Percentiles rank a stretch among this genome's conserved stretches.
Evolutionary conservation across 2,329 filamentous ascomycete genomes (phyloP).

Genomic region (Botrytis paeoniae): DNA sequence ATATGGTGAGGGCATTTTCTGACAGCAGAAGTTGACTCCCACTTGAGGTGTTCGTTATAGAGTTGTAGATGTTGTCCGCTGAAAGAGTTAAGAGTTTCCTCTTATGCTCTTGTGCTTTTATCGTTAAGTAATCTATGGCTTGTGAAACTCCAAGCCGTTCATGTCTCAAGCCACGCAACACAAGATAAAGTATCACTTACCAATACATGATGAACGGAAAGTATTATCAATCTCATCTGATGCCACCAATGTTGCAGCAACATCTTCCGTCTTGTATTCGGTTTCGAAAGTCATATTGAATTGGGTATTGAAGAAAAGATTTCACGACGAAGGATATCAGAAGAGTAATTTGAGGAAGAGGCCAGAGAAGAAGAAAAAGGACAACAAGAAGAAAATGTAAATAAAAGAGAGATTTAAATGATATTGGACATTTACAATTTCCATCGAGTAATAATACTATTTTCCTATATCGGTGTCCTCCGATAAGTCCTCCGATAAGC

Average conservation of each 20-base stretch:
- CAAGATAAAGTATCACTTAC: constrained; percentile 42
- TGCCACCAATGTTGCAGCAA: constrained; percentile 49
- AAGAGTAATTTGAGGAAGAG: background rate
- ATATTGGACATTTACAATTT: constrained; percentile 22
- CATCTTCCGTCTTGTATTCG: constrained; percentile 55
- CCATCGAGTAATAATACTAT: constrained; percentile 31
- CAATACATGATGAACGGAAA: constrained; percentile 60
- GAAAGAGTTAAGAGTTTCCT: background rate
- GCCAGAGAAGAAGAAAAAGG: background rate
- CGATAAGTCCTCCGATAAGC: constrained; percentile 23
- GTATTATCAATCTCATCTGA: constrained; percentile 58
- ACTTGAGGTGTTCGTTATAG: background rate
- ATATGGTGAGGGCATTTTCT: background rate
- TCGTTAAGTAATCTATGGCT: background rate
- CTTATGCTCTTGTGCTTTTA: background rate
- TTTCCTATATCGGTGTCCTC: constrained; percentile 23
- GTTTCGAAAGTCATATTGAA: constrained; percentile 40
- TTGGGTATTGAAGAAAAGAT: background rate
- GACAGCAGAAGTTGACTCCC: background rate
- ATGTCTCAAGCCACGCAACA: background rate
- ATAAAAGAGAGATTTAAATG: background rate
- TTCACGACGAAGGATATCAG: background rate
- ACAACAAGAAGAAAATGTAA: background rate
- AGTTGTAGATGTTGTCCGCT: background rate
- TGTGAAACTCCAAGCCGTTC: background rate